A percentile compares a stretch with the other conserved stretches of the same genome.
Conservation (phyloP, 2,329 filamentous ascomycete genomes). For the Zasmidium angulare region DNA sequence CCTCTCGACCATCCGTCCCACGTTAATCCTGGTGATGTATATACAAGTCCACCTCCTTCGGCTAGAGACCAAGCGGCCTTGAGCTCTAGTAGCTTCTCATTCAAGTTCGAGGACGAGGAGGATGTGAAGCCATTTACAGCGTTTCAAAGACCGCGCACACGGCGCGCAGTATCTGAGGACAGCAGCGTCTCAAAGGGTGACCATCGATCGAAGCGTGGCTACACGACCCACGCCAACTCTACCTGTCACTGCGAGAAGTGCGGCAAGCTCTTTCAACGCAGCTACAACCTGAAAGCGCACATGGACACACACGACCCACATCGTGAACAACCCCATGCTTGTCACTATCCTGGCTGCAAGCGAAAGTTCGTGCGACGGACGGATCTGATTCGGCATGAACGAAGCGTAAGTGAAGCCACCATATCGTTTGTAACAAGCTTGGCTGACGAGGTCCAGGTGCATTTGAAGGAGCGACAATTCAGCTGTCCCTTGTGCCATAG, state of each 20-base stretch:
- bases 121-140: constrained; percentile 4
- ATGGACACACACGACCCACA: constrained; percentile 79
- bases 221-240: constrained; percentile 61
- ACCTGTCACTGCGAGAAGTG: constrained; percentile 73
- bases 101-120: constrained; percentile 3
- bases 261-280: constrained; percentile 75
- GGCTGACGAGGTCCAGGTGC: constrained; percentile 53
- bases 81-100: neutral
- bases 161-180: constrained; percentile 12
- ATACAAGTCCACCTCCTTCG: constrained; percentile 8
- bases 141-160: neutral
- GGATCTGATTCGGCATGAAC: constrained; percentile 62
- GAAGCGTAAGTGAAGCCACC: constrained; percentile 51
- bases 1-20: constrained; percentile 6
- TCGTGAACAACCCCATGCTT: constrained; percentile 69
- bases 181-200: constrained; percentile 3
- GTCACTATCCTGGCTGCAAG: constrained; percentile 63
- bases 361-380: constrained; percentile 82
- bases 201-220: constrained; percentile 27
- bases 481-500: constrained; percentile 69
- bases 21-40: constrained; percentile 19
- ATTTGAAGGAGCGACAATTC: constrained; percentile 70
- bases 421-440: constrained; percentile 45
- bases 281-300: constrained; percentile 85
- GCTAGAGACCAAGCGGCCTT: constrained; percentile 1